Evolutionary conservation across 176 grass and related monocot species (phyloP), one percentile per base, ranked within the genome.

Genomic region (Cocos nucifera): DNA sequence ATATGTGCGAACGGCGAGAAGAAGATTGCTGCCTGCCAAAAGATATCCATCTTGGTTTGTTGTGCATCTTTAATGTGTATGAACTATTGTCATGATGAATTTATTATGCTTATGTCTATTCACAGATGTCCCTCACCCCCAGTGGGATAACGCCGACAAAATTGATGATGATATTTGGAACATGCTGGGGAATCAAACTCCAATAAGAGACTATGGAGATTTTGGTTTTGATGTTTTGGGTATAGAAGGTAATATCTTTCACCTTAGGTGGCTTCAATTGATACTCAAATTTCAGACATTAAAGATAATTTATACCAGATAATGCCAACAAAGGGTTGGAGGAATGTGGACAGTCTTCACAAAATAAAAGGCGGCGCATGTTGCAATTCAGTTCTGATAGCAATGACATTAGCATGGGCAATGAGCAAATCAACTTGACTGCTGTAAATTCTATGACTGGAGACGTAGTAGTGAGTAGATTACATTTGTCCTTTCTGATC

Each of bases 181-280:
- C 20, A 58, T 77, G 56, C 51, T 84, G 66, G 80, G 73, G 21
- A 74, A 77, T 22, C 85, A 77, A 77, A 89, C 85, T 63, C 85
- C 85, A 9, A 65, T 80, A 18, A 69, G 39, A 17, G 73, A 89
- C 50, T 84, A 73, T 30, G 49, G 20, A 16, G 69, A 73, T 55
- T 69, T 83, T 67, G 62, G 53, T 49, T 24, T 72, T 49, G 50
- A 53, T 50, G 75, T 84, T 3, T 73, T 69, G 59, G 69, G 83
- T 62, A 24, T 74, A 48, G 55, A 44, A 50, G 80, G 77, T 84
- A 39, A 77, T 15, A 57, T 22, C 25, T 56, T 39, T 67, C 26
- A 68, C 27, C 23, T 56, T 56, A 18, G 53, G 26, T 24, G 10
- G 19, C 66, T 26, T 66, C 50, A 0, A 53, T 62, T 17, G n/a